Conservation (phyloP, 768 basidiomycete genomes). For the Rhizopogon vinicolor region DNA sequence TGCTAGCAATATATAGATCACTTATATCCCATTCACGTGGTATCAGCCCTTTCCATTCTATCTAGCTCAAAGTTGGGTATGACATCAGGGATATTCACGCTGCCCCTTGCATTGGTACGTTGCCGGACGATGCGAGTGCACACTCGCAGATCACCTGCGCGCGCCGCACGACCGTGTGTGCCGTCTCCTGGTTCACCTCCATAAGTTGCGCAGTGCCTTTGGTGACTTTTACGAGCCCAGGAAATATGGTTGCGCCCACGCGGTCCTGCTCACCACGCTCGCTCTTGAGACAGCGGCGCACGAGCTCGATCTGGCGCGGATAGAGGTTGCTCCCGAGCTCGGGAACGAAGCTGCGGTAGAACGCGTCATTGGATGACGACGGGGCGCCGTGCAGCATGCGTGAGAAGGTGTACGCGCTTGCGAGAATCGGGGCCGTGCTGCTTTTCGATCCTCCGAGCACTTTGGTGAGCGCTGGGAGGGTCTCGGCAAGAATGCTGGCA, state of each 20-base stretch:
- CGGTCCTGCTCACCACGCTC: slow-evolving; percentile 69
- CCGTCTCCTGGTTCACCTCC: slow-evolving; percentile 38
- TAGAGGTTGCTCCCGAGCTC: slow-evolving; percentile 73
- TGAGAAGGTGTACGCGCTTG: slow-evolving; percentile 73
- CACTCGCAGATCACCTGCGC: slow-evolving; percentile 89
- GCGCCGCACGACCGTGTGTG: slow-evolving; percentile 73
- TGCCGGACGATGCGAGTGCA: slow-evolving; percentile 39
- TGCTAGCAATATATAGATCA: slow-evolving; percentile 13
- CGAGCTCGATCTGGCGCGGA: slow-evolving; percentile 77
- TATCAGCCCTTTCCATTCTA: slow-evolving; percentile 5
- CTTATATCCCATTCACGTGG: slow-evolving; percentile 14
- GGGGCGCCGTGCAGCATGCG: slow-evolving; percentile 81
- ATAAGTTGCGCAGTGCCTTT: slow-evolving; percentile 31
- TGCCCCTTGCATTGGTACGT: not conserved
- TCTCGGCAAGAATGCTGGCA: slow-evolving; percentile 60
- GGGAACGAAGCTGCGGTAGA: slow-evolving; percentile 84
- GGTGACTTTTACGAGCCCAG: slow-evolving; percentile 81
- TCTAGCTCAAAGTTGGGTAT: not conserved
- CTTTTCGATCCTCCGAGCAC: slow-evolving; percentile 40
- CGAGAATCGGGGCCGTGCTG: slow-evolving; percentile 55
- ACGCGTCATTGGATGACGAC: slow-evolving; percentile 54
- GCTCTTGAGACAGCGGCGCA: slow-evolving; percentile 74
- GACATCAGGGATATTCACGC: not conserved
- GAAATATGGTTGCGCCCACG: slow-evolving; percentile 84
- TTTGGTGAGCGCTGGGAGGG: slow-evolving; percentile 60